Base-by-base conservation (phyloP, 768 basidiomycete genomes). In the Sarcomyxa edulis region DNA sequence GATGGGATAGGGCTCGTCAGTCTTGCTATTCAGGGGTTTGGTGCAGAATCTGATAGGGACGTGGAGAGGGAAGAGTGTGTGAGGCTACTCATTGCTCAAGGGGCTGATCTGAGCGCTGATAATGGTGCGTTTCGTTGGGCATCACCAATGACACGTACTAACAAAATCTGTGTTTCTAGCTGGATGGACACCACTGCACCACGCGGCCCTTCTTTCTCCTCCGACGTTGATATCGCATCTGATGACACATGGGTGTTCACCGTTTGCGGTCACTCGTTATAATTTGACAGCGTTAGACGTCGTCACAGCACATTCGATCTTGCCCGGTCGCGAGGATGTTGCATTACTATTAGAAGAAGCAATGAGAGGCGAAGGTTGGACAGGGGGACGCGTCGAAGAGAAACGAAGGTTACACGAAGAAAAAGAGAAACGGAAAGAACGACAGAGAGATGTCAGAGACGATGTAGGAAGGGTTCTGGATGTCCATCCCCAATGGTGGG, bases 111-210 rank as follows among this genome's bases (percentile, higher is more conserved):
- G 29, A 61, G 62, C 32, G 63, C 74, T 28, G 88, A 91, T 58
- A 68, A 81, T 49, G 74, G 86, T 84, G 47, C 29, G 72, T 58
- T n/a, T 18, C 6, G 27, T 34, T 20, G 15, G 26, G 10, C 20
- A 22, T 32, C n/a, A n/a, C 23, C 25, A 18, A 37, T 30, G 21
- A 38, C 24, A 35, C 21, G 37, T 30, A 11, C 35, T 23, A 34
- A 40, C 28, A 43, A 25, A 29, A 12, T 21, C 22, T 25, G 29
- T 37, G n/a, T 32, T 44, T 32, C 41, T 50, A 96, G 93, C 78
- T 44, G 94, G 95, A 23, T 98, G 96, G 96, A 92, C 90, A 7
- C 81, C 94, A 3, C 69, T 99, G 9, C 95, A 97, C 52, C 84
- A 95, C 63, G 91, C 95, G 6, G 87, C 87, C 6, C 62, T 98